phyloP scores from a whole-genome alignment of 805 yeast genomes.

The Sporopachydermia quercuum region DNA sequence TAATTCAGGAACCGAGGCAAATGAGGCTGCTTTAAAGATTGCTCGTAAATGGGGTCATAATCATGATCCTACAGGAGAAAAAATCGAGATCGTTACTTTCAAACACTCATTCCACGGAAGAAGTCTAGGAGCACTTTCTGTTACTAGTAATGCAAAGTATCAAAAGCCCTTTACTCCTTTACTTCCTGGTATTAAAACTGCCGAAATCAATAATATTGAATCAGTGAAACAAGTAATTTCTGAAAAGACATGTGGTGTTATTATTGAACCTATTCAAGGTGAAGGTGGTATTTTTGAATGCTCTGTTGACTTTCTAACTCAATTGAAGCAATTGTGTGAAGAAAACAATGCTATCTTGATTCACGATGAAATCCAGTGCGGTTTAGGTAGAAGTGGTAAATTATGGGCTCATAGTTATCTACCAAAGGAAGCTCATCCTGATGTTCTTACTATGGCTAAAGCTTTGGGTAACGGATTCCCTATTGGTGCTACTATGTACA shows the following conservation, averaged over 20 bases:
- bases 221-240: constrained; percentile 41
- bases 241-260: constrained; percentile 74
- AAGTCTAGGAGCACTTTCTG: constrained; percentile 83
- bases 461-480: constrained; percentile 97
- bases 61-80: constrained; percentile 26
- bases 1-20: constrained; percentile 69
- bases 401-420: constrained; percentile 82
- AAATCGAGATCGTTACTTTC: constrained; percentile 75
- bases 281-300: constrained; percentile 87
- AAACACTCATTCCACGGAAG: constrained; percentile 90
- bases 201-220: constrained; percentile 43
- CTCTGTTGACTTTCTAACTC: constrained; percentile 44
- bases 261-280: constrained; percentile 95
- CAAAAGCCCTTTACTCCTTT: constrained; percentile 84
- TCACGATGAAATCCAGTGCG: constrained; percentile 95
- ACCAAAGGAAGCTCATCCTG: constrained; percentile 81
- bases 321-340: constrained; percentile 51
- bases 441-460: constrained; percentile 86
- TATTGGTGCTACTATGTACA: constrained; percentile 83
- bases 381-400: constrained; percentile 82
- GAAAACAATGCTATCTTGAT: constrained; percentile 63
- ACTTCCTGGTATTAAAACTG: constrained; percentile 76
- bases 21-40: constrained; percentile 66
- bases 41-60: constrained; percentile 68
- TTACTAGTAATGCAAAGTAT: constrained; percentile 86